Base-by-base conservation (phyloP, 805 yeast genomes). In the Kluyveromyces lactis region DNA sequence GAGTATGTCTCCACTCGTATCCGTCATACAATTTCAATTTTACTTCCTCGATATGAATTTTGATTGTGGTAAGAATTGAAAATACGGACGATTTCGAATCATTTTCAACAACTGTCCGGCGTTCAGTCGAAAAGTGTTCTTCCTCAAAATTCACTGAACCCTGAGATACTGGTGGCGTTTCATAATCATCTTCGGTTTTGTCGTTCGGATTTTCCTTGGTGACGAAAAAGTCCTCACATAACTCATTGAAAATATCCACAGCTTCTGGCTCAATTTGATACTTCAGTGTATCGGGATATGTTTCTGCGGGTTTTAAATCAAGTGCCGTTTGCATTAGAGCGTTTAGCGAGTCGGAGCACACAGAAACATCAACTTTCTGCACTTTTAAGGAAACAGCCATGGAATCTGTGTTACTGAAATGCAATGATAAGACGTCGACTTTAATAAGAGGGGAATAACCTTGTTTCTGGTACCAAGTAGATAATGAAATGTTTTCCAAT, bases 291-390 rank as follows among this genome's bases (percentile, higher is more conserved):
- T 77, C 78, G 1, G 69, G 66, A 29, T 81, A 77, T 5, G 69
- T 59, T 1, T 84, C 59, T 0, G 89, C 87, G 11, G 75, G 75
- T 49, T 82, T 84, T 49, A 89, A 64, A 51, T 86, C 95, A 43
- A 75, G 78, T 8, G 80, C 46, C 7, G 84, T 51, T 45, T 82
- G 94, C 2, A 77, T 44, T 31, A 89, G 58, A 10, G 90, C 75
- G 50, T 85, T 81, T 0, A 79, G 70, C 0, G 96, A 86, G 55
- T 89, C 97, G 1, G 95, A 90, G 63, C 96, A 87, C 2, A 80
- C 42, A 18, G 77, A 78, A 1, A 81, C 33, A 41, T 76, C 83
- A 5, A 75, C 46, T 38, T 68, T 68, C 34, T 71, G 72, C 23
- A 79, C 33, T 36, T 70, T 75, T 2, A 72, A 39, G 1, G 61